Evolutionary conservation across 257 asterid species (phyloP), one percentile per base, ranked within the genome.

Genomic region (Plectranthus barbatus): DNA sequence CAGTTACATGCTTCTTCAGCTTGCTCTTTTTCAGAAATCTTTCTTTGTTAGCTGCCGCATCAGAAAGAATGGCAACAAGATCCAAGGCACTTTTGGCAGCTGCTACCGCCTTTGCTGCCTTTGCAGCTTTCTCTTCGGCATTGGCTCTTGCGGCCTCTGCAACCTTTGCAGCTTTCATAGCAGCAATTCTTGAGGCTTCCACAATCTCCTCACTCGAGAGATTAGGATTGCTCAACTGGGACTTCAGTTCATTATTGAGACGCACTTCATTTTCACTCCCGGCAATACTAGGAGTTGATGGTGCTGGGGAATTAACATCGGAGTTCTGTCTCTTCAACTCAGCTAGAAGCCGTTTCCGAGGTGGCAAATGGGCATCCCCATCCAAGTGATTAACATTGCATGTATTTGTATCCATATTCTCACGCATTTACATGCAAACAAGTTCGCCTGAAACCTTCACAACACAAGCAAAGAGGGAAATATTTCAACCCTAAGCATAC

Each of bases 51-150:
- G 72, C 62, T 20, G 75, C 66, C 62, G 72, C 83, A 49, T 83
- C 94, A 7, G 86, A 71, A 47, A 88, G 68, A 36, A 65, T 77
- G 55, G 92, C 85, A 39, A 91, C 94, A 55, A 86, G 80, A 66
- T 84, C 96, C 66, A 91, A 72, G 23, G 98, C 98, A 60, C 60
- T 80, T 83, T 81, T 91, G 48, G 98, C 98, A 65, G 92, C 92
- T 47, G 93, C 85, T 67, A 88, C 83, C 7, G 96, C 96, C 79
- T 71, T 86, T 1, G 87, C 95, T 21, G 98, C 96, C 76, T 76
- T 91, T 21, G 87, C 86, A 21, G 98, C 98, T 74, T 91, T 91
- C 69, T 83, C 88, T 72, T 86, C 96, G 13, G 98, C 98, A 11
- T 69, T 68, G 70, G 95, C 95, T 74, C 95, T 81, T 17, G 96